Base-by-base conservation (phyloP, 139 green algal species). In the Tetradesmus obliquus region DNA sequence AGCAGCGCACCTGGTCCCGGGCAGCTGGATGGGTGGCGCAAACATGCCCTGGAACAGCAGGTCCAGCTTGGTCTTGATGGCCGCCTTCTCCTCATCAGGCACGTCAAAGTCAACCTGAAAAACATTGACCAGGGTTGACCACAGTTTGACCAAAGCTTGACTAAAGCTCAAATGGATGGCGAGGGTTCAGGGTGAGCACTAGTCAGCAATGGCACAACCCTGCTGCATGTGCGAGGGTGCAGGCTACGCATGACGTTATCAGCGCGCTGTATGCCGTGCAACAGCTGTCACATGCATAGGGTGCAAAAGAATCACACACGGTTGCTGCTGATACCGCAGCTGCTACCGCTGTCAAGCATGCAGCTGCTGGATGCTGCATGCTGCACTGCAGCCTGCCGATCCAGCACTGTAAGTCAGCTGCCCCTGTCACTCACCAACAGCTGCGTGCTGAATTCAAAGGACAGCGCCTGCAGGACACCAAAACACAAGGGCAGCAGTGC, bases 381-480 rank as follows among this genome's bases (percentile, higher is more conserved):
- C 57, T 66, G 57, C 57, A 66, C 7, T 66, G 57, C 57, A 45
- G 32, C 32, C 32, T 45, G 32, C 32, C 32, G 32, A 45, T 45
- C 32, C 32, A 45, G 32, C 66, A 76, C 15, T 24, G 17, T 5
- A 24, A 19, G 60, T 13, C 60, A 15, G 60, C 19, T 19, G n/a
- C 66, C 17, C 10, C 17, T 76, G 17, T 9, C 6, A 66, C 82
- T 89, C 62, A 80, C 84, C 84, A 89, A 62, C 45, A 89, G 62
- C 20, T 89, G 55, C n/a, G 84, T 89, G 84, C 84, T 89, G 62
- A 89, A 89, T 15, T 89, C 84, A 81, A 89, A 81, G n/a, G 32
- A 62, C 53, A 82, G 84, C 9, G 32, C 60, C 66, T 76, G 66
- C 66, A 76, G 66, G 66, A 4, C 2, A 3, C 62, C 32, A 45